A percentile compares a stretch with the other conserved stretches of the same genome.
Conservation (phyloP, 2,329 filamentous ascomycete genomes). For the Cadophora sp. region DNA sequence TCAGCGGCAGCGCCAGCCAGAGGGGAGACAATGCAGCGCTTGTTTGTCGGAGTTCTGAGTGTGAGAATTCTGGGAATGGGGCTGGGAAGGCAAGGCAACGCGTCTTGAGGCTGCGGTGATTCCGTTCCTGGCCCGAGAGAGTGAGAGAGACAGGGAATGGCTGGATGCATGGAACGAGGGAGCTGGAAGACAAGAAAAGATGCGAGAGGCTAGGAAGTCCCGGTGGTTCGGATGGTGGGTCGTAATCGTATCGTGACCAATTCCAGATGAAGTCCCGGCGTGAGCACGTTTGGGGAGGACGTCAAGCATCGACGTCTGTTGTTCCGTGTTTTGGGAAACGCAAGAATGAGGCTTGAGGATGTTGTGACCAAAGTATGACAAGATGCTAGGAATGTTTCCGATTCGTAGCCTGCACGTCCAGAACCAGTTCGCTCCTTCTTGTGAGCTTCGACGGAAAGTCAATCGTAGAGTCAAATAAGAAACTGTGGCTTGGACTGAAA, state of each 20-base stretch:
- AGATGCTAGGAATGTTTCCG: not conserved
- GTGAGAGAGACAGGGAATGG: not conserved
- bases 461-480: not conserved
- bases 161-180: not conserved
- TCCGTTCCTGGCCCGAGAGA: not conserved
- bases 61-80: not conserved
- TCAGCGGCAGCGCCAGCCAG: constrained; percentile 4
- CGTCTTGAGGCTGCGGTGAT: not conserved
- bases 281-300: constrained; percentile 8
- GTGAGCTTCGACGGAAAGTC: not conserved
- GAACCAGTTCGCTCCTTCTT: not conserved
- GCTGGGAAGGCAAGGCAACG: not conserved
- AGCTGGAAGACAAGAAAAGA: not conserved
- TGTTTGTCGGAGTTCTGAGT: not conserved
- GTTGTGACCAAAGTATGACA: not conserved
- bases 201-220: not conserved
- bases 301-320: not conserved
- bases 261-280: not conserved
- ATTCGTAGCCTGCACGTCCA: not conserved
- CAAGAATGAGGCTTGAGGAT: not conserved
- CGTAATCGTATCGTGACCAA: not conserved
- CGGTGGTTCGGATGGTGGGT: not conserved
- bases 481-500: not conserved
- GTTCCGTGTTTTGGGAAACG: not conserved
- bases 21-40: constrained; percentile 3